Evolutionary conservation across 495 filamentous ascomycete species (phyloP).

Genomic region (Aspergillus egyptiacus): DNA sequence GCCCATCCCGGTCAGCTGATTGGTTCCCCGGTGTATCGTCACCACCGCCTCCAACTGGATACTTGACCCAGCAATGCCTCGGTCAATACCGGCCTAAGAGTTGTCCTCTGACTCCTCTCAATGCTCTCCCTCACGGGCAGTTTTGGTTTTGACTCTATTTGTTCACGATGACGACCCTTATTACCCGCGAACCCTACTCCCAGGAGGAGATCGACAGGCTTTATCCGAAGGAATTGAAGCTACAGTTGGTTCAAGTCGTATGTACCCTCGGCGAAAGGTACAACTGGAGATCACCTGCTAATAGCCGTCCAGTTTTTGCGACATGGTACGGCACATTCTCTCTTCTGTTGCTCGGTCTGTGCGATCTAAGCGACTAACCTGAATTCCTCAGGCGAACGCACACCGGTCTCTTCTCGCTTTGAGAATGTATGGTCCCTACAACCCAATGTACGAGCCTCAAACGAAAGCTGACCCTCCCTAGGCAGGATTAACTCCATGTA

Average conservation of each 20-base stretch:
- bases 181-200: conserved; percentile 70
- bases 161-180: conserved; percentile 65
- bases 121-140: neutral
- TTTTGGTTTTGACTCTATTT: neutral
- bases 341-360: neutral
- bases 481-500: conserved; percentile 72
- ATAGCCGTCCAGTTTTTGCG: conserved; percentile 57
- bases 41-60: conserved; percentile 11
- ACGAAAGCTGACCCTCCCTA: conserved; percentile 28
- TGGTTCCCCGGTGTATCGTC: conserved; percentile 16
- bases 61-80: neutral
- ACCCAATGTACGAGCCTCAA: neutral
- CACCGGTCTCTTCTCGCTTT: conserved; percentile 80
- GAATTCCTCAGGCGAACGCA: conserved; percentile 60
- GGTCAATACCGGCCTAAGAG: too few species aligned
- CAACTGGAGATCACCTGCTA: conserved; percentile 4
- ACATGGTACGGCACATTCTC: conserved; percentile 56
- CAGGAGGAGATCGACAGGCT: conserved; percentile 72
- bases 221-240: conserved; percentile 72
- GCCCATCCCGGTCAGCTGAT: conserved; percentile 9
- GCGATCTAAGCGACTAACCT: neutral
- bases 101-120: too few species aligned
- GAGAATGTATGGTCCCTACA: conserved; percentile 54
- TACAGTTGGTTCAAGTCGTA: conserved; percentile 85
- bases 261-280: conserved; percentile 18